phyloP scores from a whole-genome alignment of 805 yeast genomes.

The Hanseniaspora singularis region DNA sequence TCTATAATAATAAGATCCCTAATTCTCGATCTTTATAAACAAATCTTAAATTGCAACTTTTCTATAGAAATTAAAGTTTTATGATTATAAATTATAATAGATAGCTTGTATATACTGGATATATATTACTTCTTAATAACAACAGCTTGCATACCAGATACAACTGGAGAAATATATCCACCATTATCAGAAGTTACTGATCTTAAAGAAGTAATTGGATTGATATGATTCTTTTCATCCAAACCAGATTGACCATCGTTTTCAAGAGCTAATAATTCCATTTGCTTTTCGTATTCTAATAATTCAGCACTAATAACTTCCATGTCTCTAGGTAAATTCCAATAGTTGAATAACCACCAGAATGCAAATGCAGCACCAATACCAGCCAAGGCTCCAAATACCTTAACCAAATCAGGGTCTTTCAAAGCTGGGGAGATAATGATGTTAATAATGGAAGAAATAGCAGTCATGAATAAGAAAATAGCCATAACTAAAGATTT shows the following conservation, averaged over 20 bases:
- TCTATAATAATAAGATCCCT: too few species aligned
- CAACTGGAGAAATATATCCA: slow-evolving; percentile 3
- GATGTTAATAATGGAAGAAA: slow-evolving; percentile 48
- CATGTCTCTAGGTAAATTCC: slow-evolving; percentile 34
- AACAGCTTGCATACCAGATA: slow-evolving; percentile 10
- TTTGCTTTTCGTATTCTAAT: slow-evolving; percentile 15
- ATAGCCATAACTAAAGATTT: slow-evolving; percentile 36
- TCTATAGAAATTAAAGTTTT: too few species aligned
- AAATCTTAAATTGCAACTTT: background rate
- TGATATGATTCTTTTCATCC: background rate
- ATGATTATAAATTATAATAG: too few species aligned
- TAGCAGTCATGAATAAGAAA: slow-evolving; percentile 57
- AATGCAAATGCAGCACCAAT: slow-evolving; percentile 29
- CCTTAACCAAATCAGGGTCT: slow-evolving; percentile 35
- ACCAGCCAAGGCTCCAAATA: slow-evolving; percentile 34
- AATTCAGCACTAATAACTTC: slow-evolving; percentile 23
- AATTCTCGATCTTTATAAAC: too few species aligned
- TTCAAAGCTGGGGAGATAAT: slow-evolving; percentile 34
- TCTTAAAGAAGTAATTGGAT: slow-evolving; percentile 1
- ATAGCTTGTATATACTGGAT: too few species aligned
- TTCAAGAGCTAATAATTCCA: background rate
- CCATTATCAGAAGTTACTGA: background rate
- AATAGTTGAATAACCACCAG: slow-evolving; percentile 28
- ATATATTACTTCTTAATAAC: slow-evolving; percentile 1
- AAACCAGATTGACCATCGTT: background rate